Base-by-base conservation (phyloP, 2,329 filamentous ascomycete species). In the Phoma sp. region DNA sequence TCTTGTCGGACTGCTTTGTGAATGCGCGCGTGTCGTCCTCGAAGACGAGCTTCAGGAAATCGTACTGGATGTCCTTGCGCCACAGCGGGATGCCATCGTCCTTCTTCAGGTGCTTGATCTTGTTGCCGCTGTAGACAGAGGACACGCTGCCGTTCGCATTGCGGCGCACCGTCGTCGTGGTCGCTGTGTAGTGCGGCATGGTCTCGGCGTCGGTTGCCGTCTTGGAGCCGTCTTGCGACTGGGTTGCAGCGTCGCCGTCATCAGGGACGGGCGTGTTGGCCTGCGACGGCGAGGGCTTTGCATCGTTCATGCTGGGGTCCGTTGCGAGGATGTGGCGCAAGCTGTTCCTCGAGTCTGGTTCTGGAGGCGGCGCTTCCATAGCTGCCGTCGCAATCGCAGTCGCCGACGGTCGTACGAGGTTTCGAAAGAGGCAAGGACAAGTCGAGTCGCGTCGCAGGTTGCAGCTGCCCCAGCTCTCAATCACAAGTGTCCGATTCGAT, bases 51-150 rank as follows among this genome's bases (percentile, higher is more conserved):
- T 86, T 86, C 62, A 96, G 82, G 66, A 96, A 95, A 75, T 95
- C 91, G 75, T 89, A 93, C 75, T 96, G 91, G 56, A 96, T 96
- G 75, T 96, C 91, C 71, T 86, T 87, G 66, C 91, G 83, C 91
- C 91, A 96, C 4, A 96, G 81, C 42, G 91, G 91, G 63, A 93
- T 89, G 68, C 91, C 91, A 69, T 96, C 91, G 58, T 93, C 90
- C 75, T 95, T 95, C 77, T 96, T 96, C 47, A 96, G 77, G 72
- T 95, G 90, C 47, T 89, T 80, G 53, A 96, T 91, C 78, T 95
- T 96, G 71, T 87, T 88, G 22, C 85, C 86, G 18, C 85, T 87
- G 69, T 87, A 88, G 22, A 87, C 85, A 0, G 85, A 87, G 4
- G 84, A 86, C 45, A 87, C 85, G 48, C 83, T 86, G 49, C 85